phyloP scores from a whole-genome alignment of 108 stramenopile genomes.

The Cyclostephanos tholiformis region DNA sequence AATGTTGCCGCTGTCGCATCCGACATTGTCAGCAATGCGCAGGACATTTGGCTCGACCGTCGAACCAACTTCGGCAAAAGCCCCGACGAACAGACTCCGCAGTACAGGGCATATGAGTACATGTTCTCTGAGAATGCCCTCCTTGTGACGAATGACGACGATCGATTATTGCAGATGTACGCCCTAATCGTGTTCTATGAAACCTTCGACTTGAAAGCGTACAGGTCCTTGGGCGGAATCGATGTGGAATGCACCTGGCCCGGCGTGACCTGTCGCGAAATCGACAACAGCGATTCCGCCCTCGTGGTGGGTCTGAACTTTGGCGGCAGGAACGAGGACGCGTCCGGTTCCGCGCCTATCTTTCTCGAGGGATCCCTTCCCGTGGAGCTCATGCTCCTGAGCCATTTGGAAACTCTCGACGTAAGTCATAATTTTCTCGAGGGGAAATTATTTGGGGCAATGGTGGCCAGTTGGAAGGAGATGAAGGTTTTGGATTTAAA shows the following conservation, averaged over 20 bases:
- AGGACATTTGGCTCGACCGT: neutral
- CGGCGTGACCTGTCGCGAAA: neutral
- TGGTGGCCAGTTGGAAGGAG: neutral
- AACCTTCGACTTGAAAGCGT: neutral
- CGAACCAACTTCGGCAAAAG: neutral
- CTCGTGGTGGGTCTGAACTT: neutral
- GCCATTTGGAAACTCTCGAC: slow-evolving; percentile 1
- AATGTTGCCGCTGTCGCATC: neutral
- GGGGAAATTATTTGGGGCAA: slow-evolving; percentile 1
- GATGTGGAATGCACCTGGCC: neutral
- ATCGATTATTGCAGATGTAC: neutral
- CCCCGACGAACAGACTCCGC: neutral
- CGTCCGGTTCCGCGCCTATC: neutral
- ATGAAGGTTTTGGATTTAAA: slow-evolving; percentile 3
- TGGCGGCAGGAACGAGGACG: neutral
- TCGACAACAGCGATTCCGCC: too few species aligned
- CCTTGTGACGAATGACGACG: neutral
- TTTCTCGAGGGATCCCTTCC: neutral
- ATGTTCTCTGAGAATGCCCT: neutral
- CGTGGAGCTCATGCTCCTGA: neutral
- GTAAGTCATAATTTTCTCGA: slow-evolving; percentile 2
- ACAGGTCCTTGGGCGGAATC: neutral
- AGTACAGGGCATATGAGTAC: neutral
- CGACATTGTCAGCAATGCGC: neutral
- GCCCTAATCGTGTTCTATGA: neutral